Evolutionary conservation across 257 asterid species (phyloP).

Genomic region (Nicotiana attenuata): DNA sequence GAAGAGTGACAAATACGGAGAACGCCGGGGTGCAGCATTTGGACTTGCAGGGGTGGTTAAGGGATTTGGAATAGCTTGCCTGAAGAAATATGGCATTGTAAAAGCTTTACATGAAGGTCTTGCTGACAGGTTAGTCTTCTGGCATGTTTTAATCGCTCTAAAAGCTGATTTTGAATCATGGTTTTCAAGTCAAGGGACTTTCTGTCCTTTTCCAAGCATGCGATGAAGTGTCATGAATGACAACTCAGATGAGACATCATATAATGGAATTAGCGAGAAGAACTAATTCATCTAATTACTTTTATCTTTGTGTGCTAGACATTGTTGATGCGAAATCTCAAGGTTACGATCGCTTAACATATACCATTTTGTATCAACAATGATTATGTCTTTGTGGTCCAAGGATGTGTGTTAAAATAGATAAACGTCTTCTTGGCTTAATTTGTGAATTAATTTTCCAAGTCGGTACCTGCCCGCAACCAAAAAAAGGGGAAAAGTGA

Average conservation of each 20-base stretch:
- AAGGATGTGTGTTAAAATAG: neutral
- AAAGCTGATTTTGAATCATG: neutral
- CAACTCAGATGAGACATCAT: neutral
- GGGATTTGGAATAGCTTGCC: slow-evolving; percentile 80
- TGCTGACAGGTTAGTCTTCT: slow-evolving; percentile 60
- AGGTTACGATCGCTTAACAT: neutral
- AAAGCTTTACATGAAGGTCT: slow-evolving; percentile 66
- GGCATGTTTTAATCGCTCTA: slow-evolving; percentile 4
- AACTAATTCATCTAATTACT: neutral
- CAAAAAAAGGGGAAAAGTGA: neutral
- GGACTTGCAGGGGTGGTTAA: slow-evolving; percentile 94
- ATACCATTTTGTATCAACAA: neutral
- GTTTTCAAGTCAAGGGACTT: neutral
- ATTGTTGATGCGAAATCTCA: neutral
- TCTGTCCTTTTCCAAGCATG: neutral
- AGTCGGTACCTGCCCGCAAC: neutral
- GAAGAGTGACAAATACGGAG: slow-evolving; percentile 98
- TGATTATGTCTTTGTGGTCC: neutral
- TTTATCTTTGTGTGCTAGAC: neutral
- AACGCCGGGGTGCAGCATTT: slow-evolving; percentile 99
- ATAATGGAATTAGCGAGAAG: neutral
- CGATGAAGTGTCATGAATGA: neutral
- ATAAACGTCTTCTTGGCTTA: neutral
- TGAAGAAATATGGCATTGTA: slow-evolving; percentile 74
- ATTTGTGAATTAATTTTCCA: neutral